phyloP scores from a whole-genome alignment of 345 rosid species.

The Erucastrum elatum region DNA sequence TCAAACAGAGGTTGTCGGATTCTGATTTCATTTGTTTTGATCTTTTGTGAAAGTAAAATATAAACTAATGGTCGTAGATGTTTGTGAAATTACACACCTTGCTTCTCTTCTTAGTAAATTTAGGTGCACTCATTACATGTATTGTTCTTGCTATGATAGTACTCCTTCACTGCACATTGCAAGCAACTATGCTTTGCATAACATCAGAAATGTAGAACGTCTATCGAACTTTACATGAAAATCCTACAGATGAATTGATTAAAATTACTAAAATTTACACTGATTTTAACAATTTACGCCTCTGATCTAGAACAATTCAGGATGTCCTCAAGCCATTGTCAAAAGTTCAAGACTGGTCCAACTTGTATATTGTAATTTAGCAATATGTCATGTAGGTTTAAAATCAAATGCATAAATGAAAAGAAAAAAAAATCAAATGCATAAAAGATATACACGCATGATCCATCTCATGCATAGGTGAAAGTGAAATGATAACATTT shows the following conservation, averaged over 20 bases:
- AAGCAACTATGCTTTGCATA: not conserved
- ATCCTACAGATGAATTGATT: not conserved
- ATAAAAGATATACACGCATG: not conserved
- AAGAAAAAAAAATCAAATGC: no score
- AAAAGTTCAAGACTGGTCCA: not conserved
- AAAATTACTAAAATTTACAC: not conserved
- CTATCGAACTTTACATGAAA: not conserved
- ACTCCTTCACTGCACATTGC: not conserved
- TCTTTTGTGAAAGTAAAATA: not conserved
- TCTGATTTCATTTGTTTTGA: not conserved
- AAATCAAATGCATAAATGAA: not conserved
- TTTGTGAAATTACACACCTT: not conserved
- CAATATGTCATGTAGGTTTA: not conserved
- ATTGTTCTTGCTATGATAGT: not conserved
- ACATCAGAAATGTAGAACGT: not conserved
- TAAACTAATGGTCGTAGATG: not conserved
- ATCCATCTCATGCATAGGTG: not conserved
- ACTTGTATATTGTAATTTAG: no score
- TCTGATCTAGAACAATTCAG: not conserved
- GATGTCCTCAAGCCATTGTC: conserved; percentile 1
- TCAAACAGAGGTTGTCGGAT: not conserved
- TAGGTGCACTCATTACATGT: not conserved
- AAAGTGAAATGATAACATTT: not conserved
- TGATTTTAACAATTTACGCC: not conserved
- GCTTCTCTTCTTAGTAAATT: not conserved